Evolutionary conservation across 371 early-diverging fungal species (phyloP).

Genomic region (Mucor indicus): DNA sequence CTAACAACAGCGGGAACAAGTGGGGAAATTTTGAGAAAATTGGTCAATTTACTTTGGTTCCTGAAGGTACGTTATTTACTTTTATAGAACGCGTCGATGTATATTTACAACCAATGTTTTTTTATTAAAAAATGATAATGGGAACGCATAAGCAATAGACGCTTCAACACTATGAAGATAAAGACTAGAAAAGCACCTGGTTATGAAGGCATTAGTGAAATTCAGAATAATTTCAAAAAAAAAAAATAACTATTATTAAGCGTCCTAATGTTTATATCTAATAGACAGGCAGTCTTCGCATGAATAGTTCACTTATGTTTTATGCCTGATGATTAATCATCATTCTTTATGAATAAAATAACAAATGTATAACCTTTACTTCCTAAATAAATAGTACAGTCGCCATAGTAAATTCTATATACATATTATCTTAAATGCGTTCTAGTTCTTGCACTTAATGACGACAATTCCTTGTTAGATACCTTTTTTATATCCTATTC

Average conservation of each 20-base stretch:
- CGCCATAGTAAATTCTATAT: slow-evolving; percentile 6
- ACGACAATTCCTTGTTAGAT: too few species aligned
- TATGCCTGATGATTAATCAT: slow-evolving; percentile 9
- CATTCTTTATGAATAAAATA: slow-evolving; percentile 8
- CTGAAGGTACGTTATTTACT: slow-evolving; percentile 15
- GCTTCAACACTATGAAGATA: slow-evolving; percentile 16
- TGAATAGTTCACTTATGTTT: slow-evolving; percentile 13
- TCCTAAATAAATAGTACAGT: slow-evolving; percentile 5
- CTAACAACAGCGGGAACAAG: slow-evolving; percentile 14
- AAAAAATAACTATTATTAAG: slow-evolving; percentile 10
- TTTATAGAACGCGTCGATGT: slow-evolving; percentile 15
- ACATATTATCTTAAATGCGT: too few species aligned
- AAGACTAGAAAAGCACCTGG: slow-evolving; percentile 14
- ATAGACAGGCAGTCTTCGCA: slow-evolving; percentile 8
- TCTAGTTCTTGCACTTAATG: too few species aligned
- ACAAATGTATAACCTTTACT: slow-evolving; percentile 5
- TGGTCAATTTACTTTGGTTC: slow-evolving; percentile 14
- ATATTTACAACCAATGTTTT: slow-evolving; percentile 11
- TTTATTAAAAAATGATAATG: slow-evolving; percentile 16
- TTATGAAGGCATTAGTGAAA: slow-evolving; percentile 15
- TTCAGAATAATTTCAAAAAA: slow-evolving; percentile 18
- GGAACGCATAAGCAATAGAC: slow-evolving; percentile 14
- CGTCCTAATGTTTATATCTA: slow-evolving; percentile 12
- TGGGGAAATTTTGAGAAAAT: slow-evolving; percentile 14
- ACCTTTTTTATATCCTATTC: too few species aligned